A percentile compares a stretch with the other conserved stretches of the same genome.
phyloP scores from a whole-genome alignment of 192 early-diverging fungal species.

The Dispira simplex region DNA sequence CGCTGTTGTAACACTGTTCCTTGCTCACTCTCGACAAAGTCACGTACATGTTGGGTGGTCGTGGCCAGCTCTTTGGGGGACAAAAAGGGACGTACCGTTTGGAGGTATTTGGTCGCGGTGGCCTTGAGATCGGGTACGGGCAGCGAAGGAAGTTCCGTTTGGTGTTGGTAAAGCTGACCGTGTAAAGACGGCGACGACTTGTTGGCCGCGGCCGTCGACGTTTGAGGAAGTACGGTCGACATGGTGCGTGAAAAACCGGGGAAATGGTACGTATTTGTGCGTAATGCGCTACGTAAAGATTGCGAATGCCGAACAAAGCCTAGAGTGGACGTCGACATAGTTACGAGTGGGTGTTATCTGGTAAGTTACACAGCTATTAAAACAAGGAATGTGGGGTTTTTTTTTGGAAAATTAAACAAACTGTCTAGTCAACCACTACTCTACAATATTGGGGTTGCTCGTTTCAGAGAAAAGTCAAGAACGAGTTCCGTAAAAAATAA shows the following conservation, averaged over 20 bases:
- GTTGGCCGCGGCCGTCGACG: slow-evolving; percentile 7
- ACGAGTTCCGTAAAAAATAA: no score
- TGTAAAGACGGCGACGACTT: slow-evolving; percentile 14
- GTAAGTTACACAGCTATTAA: no score
- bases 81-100: slow-evolving; percentile 56
- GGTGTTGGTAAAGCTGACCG: slow-evolving; percentile 57
- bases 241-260: not conserved
- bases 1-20: slow-evolving; percentile 78
- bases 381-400: no score
- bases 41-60: slow-evolving; percentile 45
- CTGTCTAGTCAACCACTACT: no score
- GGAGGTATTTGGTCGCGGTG: slow-evolving; percentile 73
- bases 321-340: no score
- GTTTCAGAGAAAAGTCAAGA: no score
- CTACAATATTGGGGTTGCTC: no score
- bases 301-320: no score
- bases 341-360: no score
- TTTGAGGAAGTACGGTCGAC: not conserved
- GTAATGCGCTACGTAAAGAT: no score
- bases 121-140: slow-evolving; percentile 75
- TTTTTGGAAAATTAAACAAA: no score
- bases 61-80: slow-evolving; percentile 50
- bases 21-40: slow-evolving; percentile 72
- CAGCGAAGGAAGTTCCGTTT: slow-evolving; percentile 65
- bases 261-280: no score